Base-by-base conservation (phyloP, 257 asterid species). In the Solanum piurae region DNA sequence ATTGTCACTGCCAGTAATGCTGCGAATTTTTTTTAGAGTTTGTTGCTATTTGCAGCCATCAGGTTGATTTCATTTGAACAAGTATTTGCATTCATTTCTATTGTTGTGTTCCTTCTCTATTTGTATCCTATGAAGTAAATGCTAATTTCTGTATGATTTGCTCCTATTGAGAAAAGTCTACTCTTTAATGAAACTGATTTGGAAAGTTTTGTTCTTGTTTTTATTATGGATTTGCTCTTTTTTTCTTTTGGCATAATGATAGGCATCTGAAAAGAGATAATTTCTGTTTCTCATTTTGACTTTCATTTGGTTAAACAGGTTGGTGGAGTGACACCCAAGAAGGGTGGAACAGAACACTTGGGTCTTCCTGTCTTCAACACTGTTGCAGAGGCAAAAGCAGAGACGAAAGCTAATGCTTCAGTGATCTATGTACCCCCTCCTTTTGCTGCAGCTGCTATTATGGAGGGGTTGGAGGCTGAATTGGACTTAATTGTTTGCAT, bases 381-480 rank as follows among this genome's bases (percentile, higher is more conserved):
- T 68, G 98, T 97, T 3, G 98, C 98, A 75, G 98, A 97, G 88
- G 99, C 99, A 38, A 97, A 97, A 90, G 96, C 96, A 89, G 99
- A 97, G 91, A 93, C 98, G 14, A 95, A 91, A 92, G 98, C 99
- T 87, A 95, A 95, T 92, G 99, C 98, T 79, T 92, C 99, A 23
- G 99, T 94, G 85, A 93, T 97, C 87, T 97, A 97, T 85, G 99
- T 97, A 83, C 99, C 99, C 74, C 99, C 99, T 4, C 98, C 99
- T 77, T 97, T 95, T 90, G 99, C 99, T 9, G 98, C 96, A 31
- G 94, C 93, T 89, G 99, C 99, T 64, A 97, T 97, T 86, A 46
- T 95, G 98, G 99, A 97, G 93, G 92, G 96, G 9, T 12, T 97
- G 93, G 99, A 95, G 84, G 98, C 99, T 82, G 99, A 97, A 89